These are phyloP conservation scores for Trichosporon faecale DNA, from an alignment of 1,284 basidiomycete species.

Conservation along the genomic window DNA sequence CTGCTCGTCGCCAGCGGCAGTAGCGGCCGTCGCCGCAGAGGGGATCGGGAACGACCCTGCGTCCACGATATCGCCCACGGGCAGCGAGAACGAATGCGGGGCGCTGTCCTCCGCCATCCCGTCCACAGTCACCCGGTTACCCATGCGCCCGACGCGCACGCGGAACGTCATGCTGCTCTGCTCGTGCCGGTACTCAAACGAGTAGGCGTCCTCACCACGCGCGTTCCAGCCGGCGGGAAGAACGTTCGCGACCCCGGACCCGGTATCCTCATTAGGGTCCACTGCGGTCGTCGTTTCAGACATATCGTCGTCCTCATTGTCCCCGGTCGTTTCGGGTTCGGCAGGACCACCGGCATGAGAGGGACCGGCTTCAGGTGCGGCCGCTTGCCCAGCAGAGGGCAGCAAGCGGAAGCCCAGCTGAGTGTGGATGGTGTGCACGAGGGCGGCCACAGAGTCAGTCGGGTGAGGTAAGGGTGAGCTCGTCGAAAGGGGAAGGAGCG, in stretches of 20 bases:
- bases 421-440: constrained; percentile 53
- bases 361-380: not conserved
- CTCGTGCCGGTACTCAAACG: constrained; percentile 52
- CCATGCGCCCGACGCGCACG: constrained; percentile 52
- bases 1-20: not conserved
- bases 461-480: constrained; percentile 41
- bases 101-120: constrained; percentile 55
- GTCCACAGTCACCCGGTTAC: constrained; percentile 50
- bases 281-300: constrained; percentile 48
- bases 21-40: constrained; percentile 29
- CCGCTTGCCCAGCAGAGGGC: not conserved
- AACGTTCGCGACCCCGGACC: not conserved
- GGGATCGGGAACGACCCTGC: constrained; percentile 45
- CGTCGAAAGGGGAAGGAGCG: not conserved
- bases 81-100: constrained; percentile 50
- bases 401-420: constrained; percentile 51
- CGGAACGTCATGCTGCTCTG: constrained; percentile 52
- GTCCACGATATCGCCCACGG: constrained; percentile 47
- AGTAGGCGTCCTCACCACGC: constrained; percentile 46
- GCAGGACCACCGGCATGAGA: not conserved
- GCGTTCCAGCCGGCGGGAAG: constrained; percentile 38
- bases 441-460: constrained; percentile 48
- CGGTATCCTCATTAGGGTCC: constrained; percentile 32
- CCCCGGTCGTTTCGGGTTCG: not conserved
- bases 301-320: constrained; percentile 31